phyloP scores from a whole-genome alignment of 257 asterid species.

The Misopates orontium region DNA sequence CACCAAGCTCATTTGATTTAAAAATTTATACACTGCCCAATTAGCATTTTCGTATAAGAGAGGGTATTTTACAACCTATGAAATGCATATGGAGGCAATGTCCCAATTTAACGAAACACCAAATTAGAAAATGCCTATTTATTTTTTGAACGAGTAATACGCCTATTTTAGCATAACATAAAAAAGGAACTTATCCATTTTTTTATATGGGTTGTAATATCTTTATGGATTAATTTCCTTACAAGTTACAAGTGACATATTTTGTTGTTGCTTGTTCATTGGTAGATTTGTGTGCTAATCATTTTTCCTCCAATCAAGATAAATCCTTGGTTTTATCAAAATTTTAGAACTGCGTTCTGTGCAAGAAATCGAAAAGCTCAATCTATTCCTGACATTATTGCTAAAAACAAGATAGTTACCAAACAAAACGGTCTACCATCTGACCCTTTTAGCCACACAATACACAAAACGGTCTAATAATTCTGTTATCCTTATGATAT shows the following conservation, averaged over 20 bases:
- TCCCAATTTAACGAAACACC: too few relatives aligned
- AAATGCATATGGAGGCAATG: too few relatives aligned
- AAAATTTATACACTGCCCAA: too few relatives aligned
- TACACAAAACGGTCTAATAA: neutral
- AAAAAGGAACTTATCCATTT: too few relatives aligned
- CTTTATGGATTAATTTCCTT: too few relatives aligned
- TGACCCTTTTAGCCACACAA: neutral
- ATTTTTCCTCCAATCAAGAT: neutral
- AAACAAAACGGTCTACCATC: neutral
- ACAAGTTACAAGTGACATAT: neutral
- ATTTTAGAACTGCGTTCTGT: neutral
- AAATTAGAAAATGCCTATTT: too few relatives aligned
- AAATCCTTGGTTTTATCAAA: neutral
- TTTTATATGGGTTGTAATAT: too few relatives aligned
- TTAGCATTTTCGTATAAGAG: too few relatives aligned
- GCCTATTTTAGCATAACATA: too few relatives aligned
- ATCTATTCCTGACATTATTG: neutral
- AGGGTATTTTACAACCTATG: too few relatives aligned
- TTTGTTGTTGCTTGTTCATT: neutral
- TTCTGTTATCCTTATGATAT: neutral
- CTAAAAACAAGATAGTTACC: slow-evolving; percentile 5
- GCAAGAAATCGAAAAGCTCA: neutral
- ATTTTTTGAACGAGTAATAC: too few relatives aligned
- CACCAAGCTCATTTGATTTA: too few relatives aligned
- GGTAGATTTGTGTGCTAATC: neutral